phyloP scores from a whole-genome alignment of 306 rosid species.

The Crotalaria pallida region DNA sequence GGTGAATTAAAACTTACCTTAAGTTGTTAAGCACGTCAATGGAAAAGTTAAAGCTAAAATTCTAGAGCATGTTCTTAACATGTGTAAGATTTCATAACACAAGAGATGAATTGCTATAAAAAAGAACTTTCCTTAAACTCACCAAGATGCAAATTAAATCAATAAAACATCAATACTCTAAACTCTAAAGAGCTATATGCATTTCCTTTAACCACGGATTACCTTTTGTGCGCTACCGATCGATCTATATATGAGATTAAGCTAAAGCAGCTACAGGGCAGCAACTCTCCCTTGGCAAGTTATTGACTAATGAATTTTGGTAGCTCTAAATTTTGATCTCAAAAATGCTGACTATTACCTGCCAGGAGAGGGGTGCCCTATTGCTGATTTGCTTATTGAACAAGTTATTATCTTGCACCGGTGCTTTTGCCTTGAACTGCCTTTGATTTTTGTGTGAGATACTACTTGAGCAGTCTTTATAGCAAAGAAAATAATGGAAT shows the following conservation, averaged over 20 bases:
- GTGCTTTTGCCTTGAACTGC: slow-evolving; percentile 7
- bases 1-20: too few relatives aligned
- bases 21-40: too few relatives aligned
- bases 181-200: too few relatives aligned
- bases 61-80: too few relatives aligned
- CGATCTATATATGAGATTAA: slow-evolving; percentile 21
- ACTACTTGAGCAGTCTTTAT: neutral
- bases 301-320: too few relatives aligned
- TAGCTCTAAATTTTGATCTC: neutral
- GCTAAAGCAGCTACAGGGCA: slow-evolving; percentile 45
- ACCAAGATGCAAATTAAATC: neutral
- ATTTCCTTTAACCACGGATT: slow-evolving; percentile 10
- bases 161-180: neutral
- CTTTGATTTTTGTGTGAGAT: neutral
- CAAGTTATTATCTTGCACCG: neutral
- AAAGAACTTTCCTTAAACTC: neutral
- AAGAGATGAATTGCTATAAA: too few relatives aligned
- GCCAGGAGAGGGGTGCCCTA: slow-evolving; percentile 46
- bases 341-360: slow-evolving; percentile 12
- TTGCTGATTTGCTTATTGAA: slow-evolving; percentile 32
- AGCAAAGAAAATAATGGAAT: slow-evolving; percentile 8
- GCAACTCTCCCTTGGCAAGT: slow-evolving; percentile 67
- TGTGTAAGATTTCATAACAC: too few relatives aligned
- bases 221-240: neutral
- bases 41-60: too few relatives aligned